Percentiles rank a stretch among this genome's conserved stretches.
Conservation (phyloP, 192 early-diverging fungal genomes). For the Podila epicladia region DNA sequence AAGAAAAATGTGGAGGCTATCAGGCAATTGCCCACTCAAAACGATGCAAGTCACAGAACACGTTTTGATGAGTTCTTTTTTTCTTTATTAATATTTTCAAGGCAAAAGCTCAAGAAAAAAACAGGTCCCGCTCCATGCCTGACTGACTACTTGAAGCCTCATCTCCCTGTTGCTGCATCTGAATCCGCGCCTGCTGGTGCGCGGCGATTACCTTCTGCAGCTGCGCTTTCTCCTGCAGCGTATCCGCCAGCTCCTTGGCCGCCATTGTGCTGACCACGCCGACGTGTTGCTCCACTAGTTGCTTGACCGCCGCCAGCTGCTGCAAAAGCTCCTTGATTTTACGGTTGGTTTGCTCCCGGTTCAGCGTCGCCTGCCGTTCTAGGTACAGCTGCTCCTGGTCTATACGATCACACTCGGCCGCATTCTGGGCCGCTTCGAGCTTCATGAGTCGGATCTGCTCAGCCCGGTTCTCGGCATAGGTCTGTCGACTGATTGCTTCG, state of each 20-base stretch:
- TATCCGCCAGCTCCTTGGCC: slow-evolving; percentile 18
- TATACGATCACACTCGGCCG: slow-evolving; percentile 26
- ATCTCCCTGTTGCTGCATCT: not conserved
- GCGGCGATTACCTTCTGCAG: not conserved
- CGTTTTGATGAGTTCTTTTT: too few species aligned
- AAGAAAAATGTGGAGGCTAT: not conserved
- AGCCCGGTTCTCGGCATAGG: slow-evolving; percentile 12
- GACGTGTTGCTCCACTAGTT: slow-evolving; percentile 41
- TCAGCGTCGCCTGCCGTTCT: slow-evolving; percentile 31
- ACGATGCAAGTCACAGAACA: too few species aligned
- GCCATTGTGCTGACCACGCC: slow-evolving; percentile 32
- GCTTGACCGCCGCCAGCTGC: slow-evolving; percentile 19
- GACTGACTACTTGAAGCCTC: not conserved
- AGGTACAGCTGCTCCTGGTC: slow-evolving; percentile 24
- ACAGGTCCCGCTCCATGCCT: too few species aligned
- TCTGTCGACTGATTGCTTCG: slow-evolving; percentile 15
- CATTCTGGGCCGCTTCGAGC: slow-evolving; percentile 18
- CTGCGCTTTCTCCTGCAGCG: slow-evolving; percentile 2
- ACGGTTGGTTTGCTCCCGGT: slow-evolving; percentile 13
- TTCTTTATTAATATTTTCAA: too few species aligned
- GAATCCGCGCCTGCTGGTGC: too few species aligned
- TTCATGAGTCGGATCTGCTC: slow-evolving; percentile 24
- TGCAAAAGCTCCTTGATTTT: slow-evolving; percentile 19
- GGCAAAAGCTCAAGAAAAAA: too few species aligned
- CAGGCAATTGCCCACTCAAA: too few species aligned